These are phyloP conservation scores for Ceratobasidium papillatum DNA, from an alignment of 1,284 basidiomycete species.

Conservation along the genomic window DNA sequence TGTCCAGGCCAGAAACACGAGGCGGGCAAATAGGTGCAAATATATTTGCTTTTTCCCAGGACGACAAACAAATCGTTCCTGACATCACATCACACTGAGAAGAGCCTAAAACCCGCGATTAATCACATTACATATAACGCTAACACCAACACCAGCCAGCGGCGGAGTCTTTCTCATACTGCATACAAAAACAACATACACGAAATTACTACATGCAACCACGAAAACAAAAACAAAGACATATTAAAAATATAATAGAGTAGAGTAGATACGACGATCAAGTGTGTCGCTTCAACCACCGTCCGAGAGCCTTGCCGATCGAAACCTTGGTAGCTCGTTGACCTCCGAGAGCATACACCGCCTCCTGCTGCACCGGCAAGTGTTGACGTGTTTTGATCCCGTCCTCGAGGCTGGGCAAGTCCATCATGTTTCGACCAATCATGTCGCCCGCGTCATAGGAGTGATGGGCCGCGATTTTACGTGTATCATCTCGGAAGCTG, in stretches of 20 bases:
- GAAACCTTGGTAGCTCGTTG: constrained; percentile 7
- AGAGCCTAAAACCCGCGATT: background rate
- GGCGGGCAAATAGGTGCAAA: background rate
- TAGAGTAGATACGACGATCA: background rate
- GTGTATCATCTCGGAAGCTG: constrained; percentile 13
- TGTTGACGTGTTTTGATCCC: constrained; percentile 35
- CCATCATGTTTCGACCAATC: background rate
- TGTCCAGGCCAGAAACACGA: background rate
- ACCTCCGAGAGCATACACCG: background rate
- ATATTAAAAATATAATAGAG: background rate
- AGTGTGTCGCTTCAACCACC: constrained; percentile 11
- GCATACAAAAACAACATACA: background rate
- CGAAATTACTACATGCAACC: background rate
- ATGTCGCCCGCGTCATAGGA: background rate
- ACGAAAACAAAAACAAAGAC: background rate
- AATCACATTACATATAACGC: background rate
- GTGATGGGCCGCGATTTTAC: background rate
- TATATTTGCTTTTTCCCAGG: background rate
- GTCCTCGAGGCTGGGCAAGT: constrained; percentile 8
- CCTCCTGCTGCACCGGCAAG: background rate
- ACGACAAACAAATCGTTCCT: background rate
- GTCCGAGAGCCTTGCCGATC: constrained; percentile 15
- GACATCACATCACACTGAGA: background rate
- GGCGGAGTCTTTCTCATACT: background rate
- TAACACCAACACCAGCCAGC: background rate